Evolutionary conservation across 2,329 filamentous ascomycete species (phyloP).

Genomic region (Sarocladium strictum): DNA sequence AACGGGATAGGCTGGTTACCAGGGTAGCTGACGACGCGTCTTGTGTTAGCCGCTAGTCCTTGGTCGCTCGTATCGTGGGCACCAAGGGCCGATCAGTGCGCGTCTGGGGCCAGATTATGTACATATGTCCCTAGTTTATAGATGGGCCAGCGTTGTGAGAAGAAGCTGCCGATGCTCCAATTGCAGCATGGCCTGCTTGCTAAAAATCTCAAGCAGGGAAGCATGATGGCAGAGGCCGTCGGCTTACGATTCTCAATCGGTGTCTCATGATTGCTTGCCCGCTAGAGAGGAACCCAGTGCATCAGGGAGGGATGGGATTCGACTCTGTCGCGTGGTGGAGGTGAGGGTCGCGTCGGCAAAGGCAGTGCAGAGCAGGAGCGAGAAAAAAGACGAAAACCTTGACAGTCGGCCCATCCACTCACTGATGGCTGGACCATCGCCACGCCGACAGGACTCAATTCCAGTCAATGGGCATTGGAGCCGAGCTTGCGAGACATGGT

Average conservation of each 20-base stretch:
- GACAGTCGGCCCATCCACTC: background rate
- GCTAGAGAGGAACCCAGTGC: too few species aligned
- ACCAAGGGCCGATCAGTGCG: background rate
- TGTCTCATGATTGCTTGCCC: too few species aligned
- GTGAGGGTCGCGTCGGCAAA: background rate
- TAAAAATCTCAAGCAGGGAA: too few species aligned
- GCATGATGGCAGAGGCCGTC: too few species aligned
- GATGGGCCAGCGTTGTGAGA: too few species aligned
- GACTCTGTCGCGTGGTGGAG: background rate
- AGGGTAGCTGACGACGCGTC: conserved; percentile 8
- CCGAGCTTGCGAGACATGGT: background rate
- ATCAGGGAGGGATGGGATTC: too few species aligned
- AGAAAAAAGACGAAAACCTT: background rate
- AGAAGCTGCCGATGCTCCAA: too few species aligned
- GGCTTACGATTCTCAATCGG: too few species aligned
- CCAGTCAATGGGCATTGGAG: background rate
- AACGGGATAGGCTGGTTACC: background rate
- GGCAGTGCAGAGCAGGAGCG: background rate
- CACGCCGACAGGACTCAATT: conserved; percentile 7
- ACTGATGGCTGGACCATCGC: background rate
- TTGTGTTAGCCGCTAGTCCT: background rate
- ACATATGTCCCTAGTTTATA: too few species aligned
- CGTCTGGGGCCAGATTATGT: background rate
- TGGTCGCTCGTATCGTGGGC: conserved; percentile 1
- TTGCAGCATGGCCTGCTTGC: too few species aligned